phyloP scores from a whole-genome alignment of 2,329 filamentous ascomycete species.

The Trichoderma sp. region DNA sequence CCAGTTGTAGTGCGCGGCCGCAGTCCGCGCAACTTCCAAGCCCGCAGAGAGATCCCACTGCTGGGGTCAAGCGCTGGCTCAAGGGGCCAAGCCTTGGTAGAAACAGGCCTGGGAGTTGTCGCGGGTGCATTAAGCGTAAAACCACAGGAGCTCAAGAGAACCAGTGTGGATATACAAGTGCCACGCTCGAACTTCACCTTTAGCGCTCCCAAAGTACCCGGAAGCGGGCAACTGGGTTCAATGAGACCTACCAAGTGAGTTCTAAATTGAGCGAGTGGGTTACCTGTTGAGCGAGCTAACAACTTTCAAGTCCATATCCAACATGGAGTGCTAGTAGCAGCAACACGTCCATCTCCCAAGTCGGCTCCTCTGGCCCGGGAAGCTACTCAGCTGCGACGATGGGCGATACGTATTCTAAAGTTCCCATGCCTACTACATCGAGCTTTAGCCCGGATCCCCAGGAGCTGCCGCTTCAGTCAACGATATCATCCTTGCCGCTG shows the following conservation, averaged over 20 bases:
- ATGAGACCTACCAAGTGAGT: conserved; percentile 64
- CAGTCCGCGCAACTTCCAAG: conserved; percentile 93
- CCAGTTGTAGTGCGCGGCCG: conserved; percentile 92
- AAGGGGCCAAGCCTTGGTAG: conserved; percentile 74
- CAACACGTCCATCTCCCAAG: conserved; percentile 52
- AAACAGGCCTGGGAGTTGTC: conserved; percentile 64
- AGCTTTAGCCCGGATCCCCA: conserved; percentile 56
- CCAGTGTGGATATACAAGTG: conserved; percentile 55
- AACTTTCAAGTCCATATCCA: conserved; percentile 55
- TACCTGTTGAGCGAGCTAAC: background rate
- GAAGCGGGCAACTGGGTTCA: conserved; percentile 51
- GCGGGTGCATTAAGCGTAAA: conserved; percentile 60
- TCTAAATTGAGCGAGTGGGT: background rate
- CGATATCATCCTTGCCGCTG: conserved; percentile 59
- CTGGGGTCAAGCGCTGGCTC: conserved; percentile 76
- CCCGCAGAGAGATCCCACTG: conserved; percentile 88
- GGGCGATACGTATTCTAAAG: conserved; percentile 58
- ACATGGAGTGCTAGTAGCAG: conserved; percentile 55
- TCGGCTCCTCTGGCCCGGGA: conserved; percentile 51
- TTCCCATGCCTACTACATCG: conserved; percentile 53
- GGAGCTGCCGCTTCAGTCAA: conserved; percentile 57
- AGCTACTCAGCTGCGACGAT: conserved; percentile 57
- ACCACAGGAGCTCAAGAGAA: conserved; percentile 57
- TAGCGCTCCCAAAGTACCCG: conserved; percentile 59
- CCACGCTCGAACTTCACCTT: conserved; percentile 63